Percentiles rank a stretch among this genome's conserved stretches.
phyloP scores from a whole-genome alignment of 169 alveolate species.

The Plasmodium reichenowi region DNA sequence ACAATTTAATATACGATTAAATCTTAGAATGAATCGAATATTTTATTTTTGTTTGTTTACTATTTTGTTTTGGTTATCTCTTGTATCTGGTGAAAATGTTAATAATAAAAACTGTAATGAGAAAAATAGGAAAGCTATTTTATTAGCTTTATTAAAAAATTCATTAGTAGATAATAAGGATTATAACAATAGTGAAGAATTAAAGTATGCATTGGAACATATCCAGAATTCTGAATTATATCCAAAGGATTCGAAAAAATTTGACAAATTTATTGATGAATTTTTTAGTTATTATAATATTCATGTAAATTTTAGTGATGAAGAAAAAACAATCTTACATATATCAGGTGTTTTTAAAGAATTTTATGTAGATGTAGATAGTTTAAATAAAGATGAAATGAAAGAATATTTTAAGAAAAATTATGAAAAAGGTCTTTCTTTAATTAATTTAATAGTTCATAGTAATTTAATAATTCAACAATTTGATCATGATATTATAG shows the following conservation, averaged over 20 bases:
- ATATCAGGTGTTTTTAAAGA: conserved; percentile 36
- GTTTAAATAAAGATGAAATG: conserved; percentile 8
- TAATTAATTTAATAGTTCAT: conserved; percentile 45
- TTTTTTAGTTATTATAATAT: conserved; percentile 23
- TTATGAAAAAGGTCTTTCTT: conserved; percentile 11
- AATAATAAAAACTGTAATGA: neutral
- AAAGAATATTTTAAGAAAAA: conserved; percentile 17
- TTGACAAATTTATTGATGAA: conserved; percentile 28
- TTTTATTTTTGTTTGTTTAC: conserved; percentile 8
- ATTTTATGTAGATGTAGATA: conserved; percentile 36
- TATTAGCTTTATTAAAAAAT: conserved; percentile 46
- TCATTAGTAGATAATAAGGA: conserved; percentile 43
- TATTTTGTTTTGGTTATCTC: conserved; percentile 14
- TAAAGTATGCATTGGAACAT: conserved; percentile 21
- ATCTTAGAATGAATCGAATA: conserved; percentile 13
- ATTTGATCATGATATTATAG: conserved; percentile 3
- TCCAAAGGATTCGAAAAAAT: conserved; percentile 27
- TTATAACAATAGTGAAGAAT: conserved; percentile 19
- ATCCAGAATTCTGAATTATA: conserved; percentile 13
- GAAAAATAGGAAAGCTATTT: conserved; percentile 31
- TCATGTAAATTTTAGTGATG: conserved; percentile 21
- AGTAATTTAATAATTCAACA: conserved; percentile 31
- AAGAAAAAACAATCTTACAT: conserved; percentile 38
- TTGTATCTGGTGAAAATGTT: too few species aligned
- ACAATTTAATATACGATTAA: too few species aligned